phyloP scores from a whole-genome alignment of 345 rosid genomes.

The Salix suchowensis region DNA sequence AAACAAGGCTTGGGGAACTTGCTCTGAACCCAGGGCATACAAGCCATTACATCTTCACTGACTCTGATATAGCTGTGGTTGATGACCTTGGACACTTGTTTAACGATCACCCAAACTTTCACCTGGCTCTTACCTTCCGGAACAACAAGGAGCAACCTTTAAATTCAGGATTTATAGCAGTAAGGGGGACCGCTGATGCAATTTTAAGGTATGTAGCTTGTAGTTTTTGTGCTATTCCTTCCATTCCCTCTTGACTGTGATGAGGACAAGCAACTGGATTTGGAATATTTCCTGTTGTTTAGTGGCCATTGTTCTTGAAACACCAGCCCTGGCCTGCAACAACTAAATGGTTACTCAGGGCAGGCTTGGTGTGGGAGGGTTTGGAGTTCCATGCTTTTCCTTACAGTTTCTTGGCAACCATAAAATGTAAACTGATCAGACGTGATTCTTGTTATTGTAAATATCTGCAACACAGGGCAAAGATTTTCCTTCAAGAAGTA shows the following conservation, averaged over 20 bases:
- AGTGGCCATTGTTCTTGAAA: neutral
- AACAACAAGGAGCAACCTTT: slow-evolving; percentile 93
- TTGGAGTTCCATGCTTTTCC: neutral
- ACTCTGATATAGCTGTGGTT: slow-evolving; percentile 82
- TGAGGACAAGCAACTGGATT: neutral
- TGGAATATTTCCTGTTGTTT: neutral
- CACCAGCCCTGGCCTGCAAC: neutral
- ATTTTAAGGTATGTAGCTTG: slow-evolving; percentile 49
- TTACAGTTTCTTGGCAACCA: neutral
- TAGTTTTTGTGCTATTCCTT: neutral
- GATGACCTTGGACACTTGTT: slow-evolving; percentile 63
- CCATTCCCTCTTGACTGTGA: neutral
- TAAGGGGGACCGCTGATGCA: slow-evolving; percentile 78
- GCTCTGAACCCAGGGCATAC: slow-evolving; percentile 29
- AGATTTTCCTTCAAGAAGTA: slow-evolving; percentile 56
- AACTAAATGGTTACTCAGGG: neutral
- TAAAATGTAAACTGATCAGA: neutral
- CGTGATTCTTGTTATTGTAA: neutral
- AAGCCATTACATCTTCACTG: slow-evolving; percentile 74
- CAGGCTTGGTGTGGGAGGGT: neutral
- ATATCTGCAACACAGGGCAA: slow-evolving; percentile 53
- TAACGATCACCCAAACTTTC: slow-evolving; percentile 50
- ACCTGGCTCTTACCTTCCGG: slow-evolving; percentile 83
- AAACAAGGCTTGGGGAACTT: slow-evolving; percentile 48
- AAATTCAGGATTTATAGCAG: slow-evolving; percentile 92